Evolutionary conservation across 768 basidiomycete genomes (phyloP), one percentile per base, ranked within the genome.

Genomic region (Clavaria fumosa): DNA sequence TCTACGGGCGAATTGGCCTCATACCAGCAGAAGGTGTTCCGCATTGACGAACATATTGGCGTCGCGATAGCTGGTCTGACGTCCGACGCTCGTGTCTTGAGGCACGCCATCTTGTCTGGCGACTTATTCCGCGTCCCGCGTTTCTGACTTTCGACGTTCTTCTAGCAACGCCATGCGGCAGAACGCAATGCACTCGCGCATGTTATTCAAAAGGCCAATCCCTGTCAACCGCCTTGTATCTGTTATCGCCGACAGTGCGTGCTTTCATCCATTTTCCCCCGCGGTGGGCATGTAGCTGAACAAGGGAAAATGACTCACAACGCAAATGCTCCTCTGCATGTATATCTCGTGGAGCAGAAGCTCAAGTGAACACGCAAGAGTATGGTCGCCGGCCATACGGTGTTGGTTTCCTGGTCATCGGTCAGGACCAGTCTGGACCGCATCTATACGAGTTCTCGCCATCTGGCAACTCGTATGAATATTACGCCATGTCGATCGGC

Each of bases 11-110:
- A 97, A 57, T 71, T 99, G 37, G 91, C 95, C 11, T 88, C 86
- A n/a, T 97, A 97, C 68, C 95, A 99, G 56, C 91, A 97, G 65
- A 97, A 99, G 71, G 84, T 97, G 80, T 95, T 93, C 59, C 72
- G 90, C 52, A 93, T 99, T 76, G 95, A 99, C 53, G 90, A 97
- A 58, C 95, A 99, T 62, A 78, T 95, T 48, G 95, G 95, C n/a
- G 89, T 99, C 51, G 93, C 91, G 34, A 97, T 99, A 55, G 95
- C 95, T 35, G 95, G 95, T n/a, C 64, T 99, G 44, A 99, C 95
- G 6, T 90, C 85, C 32, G 95, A 99, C 64, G 95, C 95, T 31
- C 82, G 95, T 55, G 95, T 97, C 2, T 60, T 99, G 49, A 93
- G 88, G 91, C 90, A 46, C 43, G 68, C 57, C 21, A 12, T 14